A percentile compares a stretch with the other conserved stretches of the same genome.
These are phyloP conservation scores for Lobosporangium transversale DNA, from an alignment of 192 early-diverging fungal species.

Conservation along the genomic window DNA sequence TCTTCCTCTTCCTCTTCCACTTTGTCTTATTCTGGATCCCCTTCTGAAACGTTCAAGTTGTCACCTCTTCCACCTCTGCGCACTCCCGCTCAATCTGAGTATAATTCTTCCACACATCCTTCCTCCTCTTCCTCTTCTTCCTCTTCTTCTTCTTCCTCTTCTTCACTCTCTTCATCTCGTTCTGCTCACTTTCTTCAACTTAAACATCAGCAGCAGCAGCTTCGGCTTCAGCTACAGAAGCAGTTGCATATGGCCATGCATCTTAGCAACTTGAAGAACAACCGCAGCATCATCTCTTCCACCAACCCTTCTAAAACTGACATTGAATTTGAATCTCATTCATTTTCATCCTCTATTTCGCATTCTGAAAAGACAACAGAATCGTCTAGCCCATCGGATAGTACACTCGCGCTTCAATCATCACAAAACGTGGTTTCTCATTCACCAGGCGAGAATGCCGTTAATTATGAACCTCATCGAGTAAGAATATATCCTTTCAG, in stretches of 20 bases:
- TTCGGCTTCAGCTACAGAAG: slow-evolving; percentile 18
- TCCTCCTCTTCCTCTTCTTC: neutral
- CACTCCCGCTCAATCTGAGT: neutral
- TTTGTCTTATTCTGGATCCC: no score
- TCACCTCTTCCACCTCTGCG: neutral
- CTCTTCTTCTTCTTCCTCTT: neutral
- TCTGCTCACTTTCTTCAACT: neutral
- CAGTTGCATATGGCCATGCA: slow-evolving; percentile 31
- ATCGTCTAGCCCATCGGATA: neutral
- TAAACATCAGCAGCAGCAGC: slow-evolving; percentile 18
- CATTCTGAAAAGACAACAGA: slow-evolving; percentile 6
- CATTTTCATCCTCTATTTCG: neutral
- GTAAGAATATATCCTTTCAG: neutral
- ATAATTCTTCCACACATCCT: neutral
- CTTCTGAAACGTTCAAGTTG: neutral
- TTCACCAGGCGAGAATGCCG: neutral
- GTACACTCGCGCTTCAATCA: neutral
- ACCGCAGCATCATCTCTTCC: neutral
- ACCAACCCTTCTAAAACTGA: neutral
- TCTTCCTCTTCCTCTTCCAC: neutral
- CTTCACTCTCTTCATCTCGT: neutral
- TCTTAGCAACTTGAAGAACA: slow-evolving; percentile 8
- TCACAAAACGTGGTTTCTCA: neutral
- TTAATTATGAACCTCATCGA: slow-evolving; percentile 3
- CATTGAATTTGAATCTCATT: neutral